phyloP scores from a whole-genome alignment of 192 early-diverging fungal species.

The Coemansia asiatica region DNA sequence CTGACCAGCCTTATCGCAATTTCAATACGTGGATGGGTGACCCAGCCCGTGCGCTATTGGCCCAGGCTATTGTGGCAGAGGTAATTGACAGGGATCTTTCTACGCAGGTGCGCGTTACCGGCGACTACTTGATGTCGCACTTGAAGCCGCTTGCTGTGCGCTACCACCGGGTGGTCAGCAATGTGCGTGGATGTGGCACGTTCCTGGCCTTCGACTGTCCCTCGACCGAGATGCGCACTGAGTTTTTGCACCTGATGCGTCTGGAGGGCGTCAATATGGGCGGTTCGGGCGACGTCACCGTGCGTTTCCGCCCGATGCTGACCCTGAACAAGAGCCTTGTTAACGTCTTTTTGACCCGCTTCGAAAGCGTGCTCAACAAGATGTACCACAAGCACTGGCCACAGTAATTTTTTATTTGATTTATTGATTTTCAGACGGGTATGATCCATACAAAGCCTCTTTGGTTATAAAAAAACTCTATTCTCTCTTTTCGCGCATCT shows the following conservation, averaged over 20 bases:
- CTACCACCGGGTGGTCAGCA: conserved; percentile 52
- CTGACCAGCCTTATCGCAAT: conserved; percentile 64
- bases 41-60: conserved; percentile 63
- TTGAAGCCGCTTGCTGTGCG: conserved; percentile 55
- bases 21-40: conserved; percentile 83
- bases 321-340: conserved; percentile 67
- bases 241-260: conserved; percentile 60
- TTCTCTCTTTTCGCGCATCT: no score
- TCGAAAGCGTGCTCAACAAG: conserved; percentile 60
- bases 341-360: conserved; percentile 64
- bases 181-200: conserved; percentile 65
- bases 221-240: conserved; percentile 49
- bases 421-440: not conserved
- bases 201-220: conserved; percentile 73
- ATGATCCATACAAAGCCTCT: not conserved
- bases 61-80: conserved; percentile 63
- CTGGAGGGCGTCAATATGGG: conserved; percentile 68
- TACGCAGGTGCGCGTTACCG: conserved; percentile 55
- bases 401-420: conserved; percentile 6
- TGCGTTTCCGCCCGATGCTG: conserved; percentile 73
- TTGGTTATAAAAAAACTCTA: no score
- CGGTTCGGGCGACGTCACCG: conserved; percentile 61
- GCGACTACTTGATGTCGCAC: conserved; percentile 58
- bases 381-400: conserved; percentile 54
- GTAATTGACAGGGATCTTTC: conserved; percentile 58